Base-by-base conservation (phyloP, 225 moss, liverwort and hornwort genomes). In the Thuidium tamariscinum region DNA sequence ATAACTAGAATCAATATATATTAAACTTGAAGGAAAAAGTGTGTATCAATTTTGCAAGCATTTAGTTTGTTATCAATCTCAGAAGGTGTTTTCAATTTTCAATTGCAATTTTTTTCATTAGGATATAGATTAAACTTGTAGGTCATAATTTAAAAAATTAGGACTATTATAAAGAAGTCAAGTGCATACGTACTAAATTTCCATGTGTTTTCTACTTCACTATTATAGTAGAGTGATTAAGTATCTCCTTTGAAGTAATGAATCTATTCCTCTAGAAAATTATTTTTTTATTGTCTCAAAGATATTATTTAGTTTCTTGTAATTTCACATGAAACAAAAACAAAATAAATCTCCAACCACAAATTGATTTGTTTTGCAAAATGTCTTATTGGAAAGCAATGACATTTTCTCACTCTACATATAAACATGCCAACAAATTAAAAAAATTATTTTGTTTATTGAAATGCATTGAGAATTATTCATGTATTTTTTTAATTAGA, bases 151-250 rank as follows among this genome's bases (percentile, higher is more conserved):
- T 34, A 34, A 0, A 4, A 73, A 49, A 48, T 16, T 2, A 19
- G 0, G 0, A 32, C 1, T 12, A 49, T 49, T 0, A 12, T 12
- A 0, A 4, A 3, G 12, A 11, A 1, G 2, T 7, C 32, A 32
- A 7, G 19, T 32, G 1, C 0, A 0, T 4, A 1, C 0, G 48
- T 0, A 48, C 1, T 20, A 2, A 46, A 29, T 46, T 46, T 27
- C 10, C 0, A 29, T 1, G 0, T 3, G 29, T 10, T 17, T 29
- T 17, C 5, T 46, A 44, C 17, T 27, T 46, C 0, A 46, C 18
- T 3, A 17, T 11, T 1, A 29, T 16, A 6, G 17, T 18, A 17
- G 18, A 30, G 3, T 46, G 44, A 71, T 29, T 29, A 29, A 29
- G 7, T 29, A 71, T 44, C 3, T n/a, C 17, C 16, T 3, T 71